Evolutionary conservation across 2,329 filamentous ascomycete genomes (phyloP), one percentile per base, ranked within the genome.

Genomic region (Alternaria ventricosa): DNA sequence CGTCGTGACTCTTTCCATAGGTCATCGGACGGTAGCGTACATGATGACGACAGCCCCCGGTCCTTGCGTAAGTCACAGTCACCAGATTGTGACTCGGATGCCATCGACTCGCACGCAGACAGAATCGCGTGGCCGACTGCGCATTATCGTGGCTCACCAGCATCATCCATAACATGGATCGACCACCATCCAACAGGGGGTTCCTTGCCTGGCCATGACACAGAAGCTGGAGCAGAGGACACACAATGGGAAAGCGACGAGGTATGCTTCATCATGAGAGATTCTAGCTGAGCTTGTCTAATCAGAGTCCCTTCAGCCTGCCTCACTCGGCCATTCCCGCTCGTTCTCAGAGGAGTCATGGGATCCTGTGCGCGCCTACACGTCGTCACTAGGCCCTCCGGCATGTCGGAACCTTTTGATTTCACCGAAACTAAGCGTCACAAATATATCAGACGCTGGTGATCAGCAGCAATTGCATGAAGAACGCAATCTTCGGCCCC

Each of bases 401-500:
- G 18, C 18, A 1, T 22, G 1, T 8, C 43, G 43, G 43, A 23
- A 45, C 2, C 6, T 13, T 5, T 7, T 22, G 18, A 1, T 45
- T 0, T 45, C 43, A 12, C 43, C 18, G 0, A 45, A 45, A 22
- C 11, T 45, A 22, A 45, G 43, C 20, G 43, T 45, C 20, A 22
- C 43, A 11, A 45, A 45, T 18, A 51, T 54, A 15, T 65, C 65
- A 10, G 67, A 69, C 47, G 67, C 64, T 22, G 65, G 65, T 15
- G 57, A 65, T 25, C 64, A 69, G 27, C 55, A 65, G 22, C 59
- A 65, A 22, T 22, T 60, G 13, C 57, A n/a, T 22, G 61, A 47
- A 57, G 23, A 47, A 4, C 45, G 23, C 4, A 49, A 1, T 13
- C 43, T 45, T 45, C 3, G 0, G 13, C 23, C 1, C 11, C 12